Evolutionary conservation across 805 yeast genomes (phyloP).

Genomic region (Isabelozyma heimii): DNA sequence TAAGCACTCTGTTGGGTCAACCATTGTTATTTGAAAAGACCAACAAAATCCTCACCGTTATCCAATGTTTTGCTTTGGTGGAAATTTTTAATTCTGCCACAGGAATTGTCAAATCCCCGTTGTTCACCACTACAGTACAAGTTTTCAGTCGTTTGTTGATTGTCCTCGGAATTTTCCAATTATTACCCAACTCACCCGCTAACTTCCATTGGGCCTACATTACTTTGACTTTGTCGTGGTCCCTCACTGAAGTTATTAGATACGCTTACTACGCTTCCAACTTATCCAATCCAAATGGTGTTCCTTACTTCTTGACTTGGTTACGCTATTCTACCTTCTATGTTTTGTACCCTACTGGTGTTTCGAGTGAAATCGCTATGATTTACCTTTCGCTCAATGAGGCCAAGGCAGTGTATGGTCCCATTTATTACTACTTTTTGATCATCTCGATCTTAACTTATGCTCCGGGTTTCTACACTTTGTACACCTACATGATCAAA

Average conservation of each 20-base stretch:
- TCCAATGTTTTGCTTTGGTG: slow-evolving; percentile 77
- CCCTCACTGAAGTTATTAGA: slow-evolving; percentile 88
- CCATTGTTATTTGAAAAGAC: slow-evolving; percentile 64
- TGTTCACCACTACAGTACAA: slow-evolving; percentile 81
- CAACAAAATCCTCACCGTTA: slow-evolving; percentile 52
- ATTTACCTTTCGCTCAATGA: slow-evolving; percentile 67
- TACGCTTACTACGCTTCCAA: slow-evolving; percentile 83
- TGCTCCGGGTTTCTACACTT: slow-evolving; percentile 81
- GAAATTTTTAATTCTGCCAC: slow-evolving; percentile 76
- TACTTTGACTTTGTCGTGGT: slow-evolving; percentile 80
- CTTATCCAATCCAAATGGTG: slow-evolving; percentile 46
- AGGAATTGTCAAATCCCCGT: slow-evolving; percentile 84
- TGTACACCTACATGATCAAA: slow-evolving; percentile 83
- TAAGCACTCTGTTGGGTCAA: slow-evolving; percentile 49
- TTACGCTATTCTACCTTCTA: slow-evolving; percentile 81
- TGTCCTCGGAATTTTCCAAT: slow-evolving; percentile 76
- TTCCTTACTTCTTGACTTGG: slow-evolving; percentile 61
- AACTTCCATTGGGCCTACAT: slow-evolving; percentile 57
- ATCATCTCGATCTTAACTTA: slow-evolving; percentile 61
- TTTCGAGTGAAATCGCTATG: slow-evolving; percentile 75
- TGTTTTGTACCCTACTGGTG: slow-evolving; percentile 88
- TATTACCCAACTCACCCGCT: slow-evolving; percentile 73
- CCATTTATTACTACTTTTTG: slow-evolving; percentile 53
- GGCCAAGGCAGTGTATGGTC: slow-evolving; percentile 55
- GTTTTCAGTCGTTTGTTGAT: slow-evolving; percentile 81